phyloP scores from a whole-genome alignment of 768 basidiomycete genomes.

The Pluteus cervinus region DNA sequence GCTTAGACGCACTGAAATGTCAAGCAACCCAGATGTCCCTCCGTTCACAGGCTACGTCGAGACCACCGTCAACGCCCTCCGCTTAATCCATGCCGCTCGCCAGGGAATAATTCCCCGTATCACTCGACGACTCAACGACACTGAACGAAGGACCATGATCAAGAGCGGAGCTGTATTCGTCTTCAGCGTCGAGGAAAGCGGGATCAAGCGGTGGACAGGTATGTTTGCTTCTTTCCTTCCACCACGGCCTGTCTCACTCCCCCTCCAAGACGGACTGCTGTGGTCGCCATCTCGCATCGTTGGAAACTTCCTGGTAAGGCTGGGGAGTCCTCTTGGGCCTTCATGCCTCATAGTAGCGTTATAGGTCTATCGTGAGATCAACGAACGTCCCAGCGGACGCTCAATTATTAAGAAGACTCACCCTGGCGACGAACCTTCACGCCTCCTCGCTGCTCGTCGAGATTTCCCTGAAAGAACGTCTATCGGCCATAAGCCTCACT shows the following conservation, averaged over 20 bases:
- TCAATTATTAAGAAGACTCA: slow-evolving; percentile 43
- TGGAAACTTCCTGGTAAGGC: slow-evolving; percentile 73
- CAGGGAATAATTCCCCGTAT: slow-evolving; percentile 77
- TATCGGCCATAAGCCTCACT: slow-evolving; percentile 23
- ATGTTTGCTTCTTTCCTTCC: slow-evolving; percentile 10
- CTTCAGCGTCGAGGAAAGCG: slow-evolving; percentile 84
- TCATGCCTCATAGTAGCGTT: background rate
- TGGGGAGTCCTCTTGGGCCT: background rate
- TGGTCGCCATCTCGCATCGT: slow-evolving; percentile 86
- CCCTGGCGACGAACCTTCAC: slow-evolving; percentile 41
- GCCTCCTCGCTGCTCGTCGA: slow-evolving; percentile 30
- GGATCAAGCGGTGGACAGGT: slow-evolving; percentile 86
- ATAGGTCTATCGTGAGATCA: slow-evolving; percentile 85
- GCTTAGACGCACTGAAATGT: slow-evolving; percentile 39
- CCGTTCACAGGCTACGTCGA: slow-evolving; percentile 79
- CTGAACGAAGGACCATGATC: slow-evolving; percentile 65
- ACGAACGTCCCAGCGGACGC: slow-evolving; percentile 57
- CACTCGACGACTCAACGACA: slow-evolving; percentile 77
- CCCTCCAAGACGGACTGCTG: slow-evolving; percentile 44
- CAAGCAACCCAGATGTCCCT: slow-evolving; percentile 49
- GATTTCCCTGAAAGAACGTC: slow-evolving; percentile 34
- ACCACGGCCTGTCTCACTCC: slow-evolving; percentile 10
- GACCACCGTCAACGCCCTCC: slow-evolving; percentile 73
- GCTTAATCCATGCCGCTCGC: slow-evolving; percentile 78
- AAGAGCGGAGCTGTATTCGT: slow-evolving; percentile 73